phyloP scores from a whole-genome alignment of 495 filamentous ascomycete genomes.

The Neurospora sp. region DNA sequence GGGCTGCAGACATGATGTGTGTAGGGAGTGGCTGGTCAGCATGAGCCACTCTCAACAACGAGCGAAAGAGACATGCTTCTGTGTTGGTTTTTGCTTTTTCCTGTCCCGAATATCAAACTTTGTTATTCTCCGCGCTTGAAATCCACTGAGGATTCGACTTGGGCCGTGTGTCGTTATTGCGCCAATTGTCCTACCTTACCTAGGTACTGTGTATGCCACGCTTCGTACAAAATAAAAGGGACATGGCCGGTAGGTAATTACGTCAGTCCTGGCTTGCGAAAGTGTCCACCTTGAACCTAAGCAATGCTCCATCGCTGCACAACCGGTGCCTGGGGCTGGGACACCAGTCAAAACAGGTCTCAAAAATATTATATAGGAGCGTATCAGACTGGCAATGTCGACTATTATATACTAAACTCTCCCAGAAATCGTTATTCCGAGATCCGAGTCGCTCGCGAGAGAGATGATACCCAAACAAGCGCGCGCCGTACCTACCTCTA shows the following conservation, averaged over 20 bases:
- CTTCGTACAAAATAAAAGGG: background rate
- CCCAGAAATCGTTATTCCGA: background rate
- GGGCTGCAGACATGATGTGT: background rate
- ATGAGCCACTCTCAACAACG: background rate
- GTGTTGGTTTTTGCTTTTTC: background rate
- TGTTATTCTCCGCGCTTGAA: background rate
- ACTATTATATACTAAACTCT: too few relatives aligned
- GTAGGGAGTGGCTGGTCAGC: background rate
- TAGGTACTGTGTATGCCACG: background rate
- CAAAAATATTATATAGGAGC: too few relatives aligned
- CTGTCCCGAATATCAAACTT: background rate
- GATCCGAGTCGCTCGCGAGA: background rate
- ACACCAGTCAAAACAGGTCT: too few relatives aligned
- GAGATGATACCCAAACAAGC: background rate
- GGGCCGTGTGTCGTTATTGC: background rate
- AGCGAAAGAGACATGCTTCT: background rate
- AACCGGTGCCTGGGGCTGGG: background rate
- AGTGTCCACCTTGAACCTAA: background rate
- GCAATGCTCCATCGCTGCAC: too few relatives aligned
- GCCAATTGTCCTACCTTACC: background rate
- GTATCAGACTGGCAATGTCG: too few relatives aligned
- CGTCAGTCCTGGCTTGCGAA: background rate
- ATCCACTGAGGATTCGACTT: background rate
- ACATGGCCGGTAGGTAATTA: background rate
- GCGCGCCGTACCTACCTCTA: background rate